These are phyloP conservation scores for Collybiopsis confluens DNA, from an alignment of 768 basidiomycete species.

Conservation along the genomic window DNA sequence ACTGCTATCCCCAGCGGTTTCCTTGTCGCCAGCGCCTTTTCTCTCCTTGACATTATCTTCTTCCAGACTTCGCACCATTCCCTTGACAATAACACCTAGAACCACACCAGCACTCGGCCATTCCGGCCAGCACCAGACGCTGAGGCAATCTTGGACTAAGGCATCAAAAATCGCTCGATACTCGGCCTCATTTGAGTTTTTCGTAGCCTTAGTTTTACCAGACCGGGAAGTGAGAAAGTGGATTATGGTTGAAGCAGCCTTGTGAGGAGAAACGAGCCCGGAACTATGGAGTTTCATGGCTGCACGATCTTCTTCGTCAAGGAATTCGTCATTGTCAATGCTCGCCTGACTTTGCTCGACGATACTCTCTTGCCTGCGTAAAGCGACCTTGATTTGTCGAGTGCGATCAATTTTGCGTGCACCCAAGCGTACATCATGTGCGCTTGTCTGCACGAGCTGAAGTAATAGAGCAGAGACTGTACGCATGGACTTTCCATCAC, in stretches of 20 bases:
- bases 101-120: constrained; percentile 92
- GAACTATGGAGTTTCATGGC: constrained; percentile 69
- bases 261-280: constrained; percentile 77
- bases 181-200: constrained; percentile 91
- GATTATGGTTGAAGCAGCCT: constrained; percentile 81
- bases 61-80: constrained; percentile 58
- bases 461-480: constrained; percentile 90
- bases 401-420: constrained; percentile 58
- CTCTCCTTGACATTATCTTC: neutral
- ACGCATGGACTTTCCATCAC: constrained; percentile 88
- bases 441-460: constrained; percentile 95
- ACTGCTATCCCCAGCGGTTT: constrained; percentile 64
- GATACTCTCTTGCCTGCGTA: constrained; percentile 62
- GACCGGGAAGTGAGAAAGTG: constrained; percentile 76
- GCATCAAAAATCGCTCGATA: constrained; percentile 92
- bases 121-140: constrained; percentile 91
- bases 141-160: constrained; percentile 80
- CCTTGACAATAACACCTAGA: constrained; percentile 74
- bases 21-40: constrained; percentile 69
- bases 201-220: constrained; percentile 82
- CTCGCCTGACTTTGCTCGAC: constrained; percentile 34
- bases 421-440: constrained; percentile 78
- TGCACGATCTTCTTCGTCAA: constrained; percentile 68
- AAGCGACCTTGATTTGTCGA: constrained; percentile 55
- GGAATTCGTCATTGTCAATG: constrained; percentile 28